Percentiles rank a stretch among this genome's conserved stretches.
Conservation (phyloP, 1,139 yeast genomes). For the Hemisphaericaspora xylofermentans region DNA sequence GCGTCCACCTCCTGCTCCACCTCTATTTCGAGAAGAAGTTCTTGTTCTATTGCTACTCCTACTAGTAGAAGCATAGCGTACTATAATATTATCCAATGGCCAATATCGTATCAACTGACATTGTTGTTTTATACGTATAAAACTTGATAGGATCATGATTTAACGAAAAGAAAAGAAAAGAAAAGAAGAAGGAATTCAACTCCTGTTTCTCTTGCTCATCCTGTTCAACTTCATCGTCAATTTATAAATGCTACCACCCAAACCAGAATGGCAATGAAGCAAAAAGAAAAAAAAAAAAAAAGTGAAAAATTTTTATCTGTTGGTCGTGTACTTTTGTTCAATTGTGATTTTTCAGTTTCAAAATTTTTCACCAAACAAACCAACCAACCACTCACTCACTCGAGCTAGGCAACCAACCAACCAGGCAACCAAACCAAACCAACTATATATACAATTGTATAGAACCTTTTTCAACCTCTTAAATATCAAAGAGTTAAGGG, state of each 20-base stretch:
- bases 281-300: background rate
- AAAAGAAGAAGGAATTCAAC: background rate
- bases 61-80: background rate
- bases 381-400: no score
- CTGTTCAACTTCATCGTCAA: no score
- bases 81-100: background rate
- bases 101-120: constrained; percentile 4
- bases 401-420: no score
- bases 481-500: no score
- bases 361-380: background rate
- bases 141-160: background rate
- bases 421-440: no score
- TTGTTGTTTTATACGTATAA: no score
- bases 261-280: background rate
- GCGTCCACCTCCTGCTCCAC: background rate
- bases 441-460: no score
- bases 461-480: no score
- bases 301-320: background rate
- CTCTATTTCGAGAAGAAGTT: background rate
- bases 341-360: background rate
- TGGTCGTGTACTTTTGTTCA: constrained; percentile 1
- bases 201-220: no score
- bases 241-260: no score
- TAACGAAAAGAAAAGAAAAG: background rate
- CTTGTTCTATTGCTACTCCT: background rate